Percentiles rank a stretch among this genome's conserved stretches.
These are phyloP conservation scores for Starmerella apicola DNA, from an alignment of 805 yeast species.

Conservation along the genomic window DNA sequence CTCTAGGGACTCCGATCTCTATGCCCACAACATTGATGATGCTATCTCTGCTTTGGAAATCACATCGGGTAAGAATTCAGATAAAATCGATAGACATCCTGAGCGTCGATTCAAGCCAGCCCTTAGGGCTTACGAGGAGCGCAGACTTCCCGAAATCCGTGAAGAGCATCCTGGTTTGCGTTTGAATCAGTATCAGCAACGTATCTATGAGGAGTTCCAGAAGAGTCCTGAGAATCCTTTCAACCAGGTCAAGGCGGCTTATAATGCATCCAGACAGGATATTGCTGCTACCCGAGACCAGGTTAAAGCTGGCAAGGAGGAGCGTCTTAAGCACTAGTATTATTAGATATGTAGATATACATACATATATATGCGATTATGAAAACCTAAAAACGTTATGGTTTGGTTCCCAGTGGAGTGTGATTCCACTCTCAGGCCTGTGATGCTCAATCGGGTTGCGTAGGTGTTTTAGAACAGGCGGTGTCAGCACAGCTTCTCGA, in stretches of 20 bases:
- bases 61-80: slow-evolving; percentile 38
- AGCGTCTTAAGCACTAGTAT: slow-evolving; percentile 20
- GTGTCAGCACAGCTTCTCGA: no score
- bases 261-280: slow-evolving; percentile 49
- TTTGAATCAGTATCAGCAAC: slow-evolving; percentile 62
- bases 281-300: slow-evolving; percentile 36
- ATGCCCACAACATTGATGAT: slow-evolving; percentile 64
- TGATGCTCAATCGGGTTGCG: no score
- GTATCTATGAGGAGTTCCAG: slow-evolving; percentile 67
- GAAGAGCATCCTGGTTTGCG: slow-evolving; percentile 72
- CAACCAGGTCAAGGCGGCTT: slow-evolving; percentile 57
- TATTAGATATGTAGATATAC: no score
- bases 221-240: slow-evolving; percentile 73
- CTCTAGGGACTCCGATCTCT: no score
- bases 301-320: slow-evolving; percentile 40
- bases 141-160: slow-evolving; percentile 57
- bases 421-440: no score
- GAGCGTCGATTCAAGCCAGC: slow-evolving; percentile 84
- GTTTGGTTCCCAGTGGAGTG: no score
- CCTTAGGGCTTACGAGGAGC: slow-evolving; percentile 54
- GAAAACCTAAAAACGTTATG: no score
- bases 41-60: slow-evolving; percentile 68
- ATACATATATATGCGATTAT: no score
- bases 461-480: no score
- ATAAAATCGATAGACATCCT: slow-evolving; percentile 63